Percentiles rank a stretch among this genome's conserved stretches.
phyloP scores from a whole-genome alignment of 768 basidiomycete genomes.

The Tulasnella sp. region DNA sequence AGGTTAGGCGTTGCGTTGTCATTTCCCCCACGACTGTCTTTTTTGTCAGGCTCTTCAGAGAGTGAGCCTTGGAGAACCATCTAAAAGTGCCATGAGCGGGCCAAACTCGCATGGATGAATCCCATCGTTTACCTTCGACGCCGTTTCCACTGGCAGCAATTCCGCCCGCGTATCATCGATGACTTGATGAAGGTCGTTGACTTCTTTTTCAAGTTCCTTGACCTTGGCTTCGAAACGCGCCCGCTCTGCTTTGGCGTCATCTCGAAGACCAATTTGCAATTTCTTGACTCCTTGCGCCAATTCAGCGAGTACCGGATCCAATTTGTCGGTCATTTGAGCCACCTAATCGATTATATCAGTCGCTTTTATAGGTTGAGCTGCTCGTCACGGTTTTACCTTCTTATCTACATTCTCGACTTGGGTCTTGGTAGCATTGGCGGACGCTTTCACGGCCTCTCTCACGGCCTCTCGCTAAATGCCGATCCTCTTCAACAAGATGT shows the following conservation, averaged over 20 bases:
- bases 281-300: background rate
- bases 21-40: background rate
- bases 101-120: background rate
- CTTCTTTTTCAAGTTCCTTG: background rate
- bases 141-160: background rate
- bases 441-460: background rate
- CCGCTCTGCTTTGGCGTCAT: background rate
- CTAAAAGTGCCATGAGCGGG: background rate
- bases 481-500: background rate
- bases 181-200: background rate
- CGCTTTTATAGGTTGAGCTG: too few relatives aligned
- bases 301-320: background rate
- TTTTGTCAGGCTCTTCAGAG: background rate
- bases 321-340: background rate
- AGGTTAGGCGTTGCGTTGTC: background rate
- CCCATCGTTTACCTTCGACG: background rate
- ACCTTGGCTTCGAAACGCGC: background rate
- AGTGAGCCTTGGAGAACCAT: background rate
- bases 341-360: background rate
- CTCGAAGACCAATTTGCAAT: background rate
- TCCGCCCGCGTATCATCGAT: background rate
- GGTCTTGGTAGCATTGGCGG: background rate
- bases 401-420: background rate
- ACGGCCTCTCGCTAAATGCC: background rate
- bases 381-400: background rate